These are phyloP conservation scores for Periglandula ipomoeae DNA, from an alignment of 2,329 filamentous ascomycete species.

Conservation along the genomic window DNA sequence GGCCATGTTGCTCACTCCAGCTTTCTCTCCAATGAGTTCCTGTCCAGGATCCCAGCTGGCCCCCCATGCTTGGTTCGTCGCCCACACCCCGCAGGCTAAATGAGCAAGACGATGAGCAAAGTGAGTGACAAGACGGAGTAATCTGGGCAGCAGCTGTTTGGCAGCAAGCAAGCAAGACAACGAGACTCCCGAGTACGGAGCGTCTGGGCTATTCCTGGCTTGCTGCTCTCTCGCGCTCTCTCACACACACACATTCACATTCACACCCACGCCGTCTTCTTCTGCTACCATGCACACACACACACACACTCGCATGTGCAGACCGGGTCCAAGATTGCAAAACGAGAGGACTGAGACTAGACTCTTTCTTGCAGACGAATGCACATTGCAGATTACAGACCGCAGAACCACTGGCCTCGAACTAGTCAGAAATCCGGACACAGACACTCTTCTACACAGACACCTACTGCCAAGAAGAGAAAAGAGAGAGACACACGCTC, in stretches of 20 bases:
- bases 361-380: conserved; percentile 2
- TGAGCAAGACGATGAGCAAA: neutral
- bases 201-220: neutral
- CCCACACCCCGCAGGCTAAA: neutral
- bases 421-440: conserved; percentile 4
- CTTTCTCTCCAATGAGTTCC: neutral
- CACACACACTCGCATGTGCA: neutral
- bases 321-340: neutral
- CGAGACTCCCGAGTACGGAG: neutral
- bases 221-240: neutral
- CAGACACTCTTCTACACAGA: conserved; percentile 3
- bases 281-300: neutral
- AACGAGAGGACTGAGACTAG: neutral
- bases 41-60: neutral
- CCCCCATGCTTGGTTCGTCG: neutral
- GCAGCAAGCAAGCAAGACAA: neutral
- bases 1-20: neutral
- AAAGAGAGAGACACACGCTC: conserved; percentile 3
- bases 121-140: neutral
- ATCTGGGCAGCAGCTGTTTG: neutral
- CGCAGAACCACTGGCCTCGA: neutral
- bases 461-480: neutral
- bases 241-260: neutral
- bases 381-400: neutral
- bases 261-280: neutral